Percentiles rank a stretch among this genome's conserved stretches.
phyloP scores from a whole-genome alignment of 2,329 filamentous ascomycete species.

The Penicillium hesseltinei region DNA sequence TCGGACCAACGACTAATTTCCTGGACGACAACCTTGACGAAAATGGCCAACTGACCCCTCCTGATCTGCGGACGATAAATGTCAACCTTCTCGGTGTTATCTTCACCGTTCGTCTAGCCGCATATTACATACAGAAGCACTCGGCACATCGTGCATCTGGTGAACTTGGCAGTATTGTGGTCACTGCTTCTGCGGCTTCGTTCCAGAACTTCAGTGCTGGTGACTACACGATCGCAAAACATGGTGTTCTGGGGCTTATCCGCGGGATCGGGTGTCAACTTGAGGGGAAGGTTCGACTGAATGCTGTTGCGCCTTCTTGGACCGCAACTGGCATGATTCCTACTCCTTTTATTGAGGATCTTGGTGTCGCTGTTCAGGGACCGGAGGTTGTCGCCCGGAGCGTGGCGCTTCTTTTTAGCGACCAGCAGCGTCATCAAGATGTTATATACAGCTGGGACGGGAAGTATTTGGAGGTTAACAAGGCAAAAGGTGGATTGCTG shows the following conservation, averaged over 20 bases:
- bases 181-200: slow-evolving; percentile 53
- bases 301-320: slow-evolving; percentile 57
- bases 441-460: slow-evolving; percentile 53
- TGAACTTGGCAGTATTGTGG: slow-evolving; percentile 48
- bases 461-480: slow-evolving; percentile 55
- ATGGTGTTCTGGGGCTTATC: slow-evolving; percentile 55
- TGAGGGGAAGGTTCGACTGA: slow-evolving; percentile 53
- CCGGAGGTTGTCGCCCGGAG: slow-evolving; percentile 50
- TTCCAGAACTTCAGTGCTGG: slow-evolving; percentile 52
- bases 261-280: slow-evolving; percentile 48
- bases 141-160: slow-evolving; percentile 40
- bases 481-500: slow-evolving; percentile 32
- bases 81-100: slow-evolving; percentile 52
- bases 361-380: slow-evolving; percentile 40
- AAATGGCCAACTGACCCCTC: slow-evolving; percentile 51
- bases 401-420: slow-evolving; percentile 52
- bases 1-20: slow-evolving; percentile 50
- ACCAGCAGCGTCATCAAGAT: slow-evolving; percentile 50
- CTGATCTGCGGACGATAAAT: slow-evolving; percentile 46
- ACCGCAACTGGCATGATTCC: slow-evolving; percentile 53
- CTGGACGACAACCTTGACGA: slow-evolving; percentile 49
- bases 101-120: slow-evolving; percentile 51
- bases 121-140: slow-evolving; percentile 51
- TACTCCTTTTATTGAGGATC: slow-evolving; percentile 20
- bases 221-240: slow-evolving; percentile 57